Conservation (phyloP, 257 asterid genomes). For the Pogostemon cablin region DNA sequence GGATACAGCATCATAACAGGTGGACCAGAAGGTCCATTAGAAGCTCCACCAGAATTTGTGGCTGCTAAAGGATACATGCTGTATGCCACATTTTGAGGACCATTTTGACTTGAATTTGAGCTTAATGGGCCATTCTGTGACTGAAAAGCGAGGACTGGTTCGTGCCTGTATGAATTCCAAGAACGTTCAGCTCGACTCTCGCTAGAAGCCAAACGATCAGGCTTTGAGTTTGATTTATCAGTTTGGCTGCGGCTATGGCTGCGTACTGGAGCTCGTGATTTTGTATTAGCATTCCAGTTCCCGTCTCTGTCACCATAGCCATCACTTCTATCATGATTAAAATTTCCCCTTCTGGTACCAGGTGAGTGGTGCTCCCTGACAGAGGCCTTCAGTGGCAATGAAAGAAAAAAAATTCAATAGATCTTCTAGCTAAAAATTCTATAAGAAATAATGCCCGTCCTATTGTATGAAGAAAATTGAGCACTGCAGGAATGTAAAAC, state of each 20-base stretch:
- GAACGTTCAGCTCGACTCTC: slow-evolving; percentile 72
- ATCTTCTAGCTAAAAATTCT: neutral
- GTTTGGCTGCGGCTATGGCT: slow-evolving; percentile 64
- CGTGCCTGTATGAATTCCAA: slow-evolving; percentile 58
- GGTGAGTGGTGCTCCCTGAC: slow-evolving; percentile 72
- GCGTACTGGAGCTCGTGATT: slow-evolving; percentile 65
- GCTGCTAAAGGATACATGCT: slow-evolving; percentile 66
- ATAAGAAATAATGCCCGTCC: neutral
- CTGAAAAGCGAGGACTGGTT: slow-evolving; percentile 55
- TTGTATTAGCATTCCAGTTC: slow-evolving; percentile 68
- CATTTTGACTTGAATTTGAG: slow-evolving; percentile 57
- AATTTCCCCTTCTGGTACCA: slow-evolving; percentile 74
- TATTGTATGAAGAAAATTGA: neutral
- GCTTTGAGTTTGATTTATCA: slow-evolving; percentile 67
- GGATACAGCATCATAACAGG: slow-evolving; percentile 83
- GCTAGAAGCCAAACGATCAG: slow-evolving; percentile 53
- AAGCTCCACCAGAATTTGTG: slow-evolving; percentile 51
- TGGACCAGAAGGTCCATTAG: slow-evolving; percentile 63
- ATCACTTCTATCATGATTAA: slow-evolving; percentile 70
- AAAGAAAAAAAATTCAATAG: slow-evolving; percentile 29
- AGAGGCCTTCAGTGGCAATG: slow-evolving; percentile 59
- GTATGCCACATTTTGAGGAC: slow-evolving; percentile 55
- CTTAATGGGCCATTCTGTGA: slow-evolving; percentile 68
- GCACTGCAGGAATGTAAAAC: slow-evolving; percentile 2
- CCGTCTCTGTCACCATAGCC: slow-evolving; percentile 74